A percentile compares a stretch with the other conserved stretches of the same genome.
phyloP scores from a whole-genome alignment of 139 green algal genomes.

The Astrephomene gubernaculifera region DNA sequence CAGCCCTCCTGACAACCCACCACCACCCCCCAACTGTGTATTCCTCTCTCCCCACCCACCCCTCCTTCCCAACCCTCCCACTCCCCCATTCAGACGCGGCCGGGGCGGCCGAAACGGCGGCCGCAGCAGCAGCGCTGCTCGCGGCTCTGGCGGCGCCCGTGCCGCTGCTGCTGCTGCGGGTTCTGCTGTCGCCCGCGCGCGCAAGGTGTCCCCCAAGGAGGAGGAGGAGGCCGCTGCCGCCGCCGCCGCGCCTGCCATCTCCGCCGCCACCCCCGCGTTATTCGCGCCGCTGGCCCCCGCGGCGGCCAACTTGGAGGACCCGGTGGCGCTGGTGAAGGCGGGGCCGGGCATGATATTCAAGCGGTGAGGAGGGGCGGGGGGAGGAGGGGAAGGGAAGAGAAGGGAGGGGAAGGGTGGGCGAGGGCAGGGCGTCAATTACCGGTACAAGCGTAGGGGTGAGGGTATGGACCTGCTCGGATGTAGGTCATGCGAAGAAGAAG shows the following conservation, averaged over 20 bases:
- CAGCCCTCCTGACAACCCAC: no score
- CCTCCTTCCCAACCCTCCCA: neutral
- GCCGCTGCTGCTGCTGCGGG: neutral
- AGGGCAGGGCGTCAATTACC: no score
- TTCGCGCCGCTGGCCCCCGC: neutral
- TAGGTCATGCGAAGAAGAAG: no score
- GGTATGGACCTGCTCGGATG: no score
- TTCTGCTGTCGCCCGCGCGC: no score
- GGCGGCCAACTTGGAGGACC: neutral
- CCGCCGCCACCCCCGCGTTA: neutral
- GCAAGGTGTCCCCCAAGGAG: neutral
- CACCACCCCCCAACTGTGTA: no score
- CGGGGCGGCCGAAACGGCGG: neutral
- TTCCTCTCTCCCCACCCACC: neutral
- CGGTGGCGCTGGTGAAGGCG: neutral
- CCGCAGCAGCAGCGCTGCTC: no score
- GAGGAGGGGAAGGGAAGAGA: no score
- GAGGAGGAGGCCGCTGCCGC: neutral
- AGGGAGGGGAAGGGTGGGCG: no score
- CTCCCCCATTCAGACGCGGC: constrained; percentile 1
- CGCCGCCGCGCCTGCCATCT: neutral
- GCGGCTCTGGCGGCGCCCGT: neutral
- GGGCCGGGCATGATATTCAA: neutral
- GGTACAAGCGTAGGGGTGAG: no score
- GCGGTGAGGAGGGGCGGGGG: no score